A percentile compares a stretch with the other conserved stretches of the same genome.
Evolutionary conservation across 345 rosid genomes (phyloP).

Genomic region (Clausena lansium): DNA sequence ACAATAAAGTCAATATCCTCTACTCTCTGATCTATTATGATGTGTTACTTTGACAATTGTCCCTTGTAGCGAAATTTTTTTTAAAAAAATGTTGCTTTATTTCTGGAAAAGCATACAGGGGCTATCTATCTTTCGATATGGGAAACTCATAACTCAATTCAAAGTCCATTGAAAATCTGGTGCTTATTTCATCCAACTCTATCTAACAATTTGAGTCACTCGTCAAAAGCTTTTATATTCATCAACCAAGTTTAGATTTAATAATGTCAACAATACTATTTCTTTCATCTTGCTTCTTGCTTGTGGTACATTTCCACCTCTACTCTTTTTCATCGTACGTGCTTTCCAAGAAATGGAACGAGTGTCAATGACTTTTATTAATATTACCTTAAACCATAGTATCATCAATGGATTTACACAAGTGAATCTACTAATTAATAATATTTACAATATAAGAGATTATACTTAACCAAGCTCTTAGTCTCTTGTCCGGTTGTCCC

Average conservation of each 20-base stretch:
- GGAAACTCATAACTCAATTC: conserved; percentile 31
- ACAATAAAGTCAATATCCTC: conserved; percentile 30
- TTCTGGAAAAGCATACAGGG: neutral
- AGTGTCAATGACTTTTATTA: neutral
- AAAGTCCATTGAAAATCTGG: conserved; percentile 41
- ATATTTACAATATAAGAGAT: neutral
- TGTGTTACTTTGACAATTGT: conserved; percentile 23
- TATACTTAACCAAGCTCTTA: neutral
- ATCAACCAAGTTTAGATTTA: neutral
- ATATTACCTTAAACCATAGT: neutral
- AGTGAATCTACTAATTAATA: neutral
- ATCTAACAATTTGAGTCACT: conserved; percentile 31
- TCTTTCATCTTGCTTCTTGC: neutral
- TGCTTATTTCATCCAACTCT: conserved; percentile 38
- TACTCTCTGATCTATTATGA: neutral
- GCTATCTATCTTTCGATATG: neutral
- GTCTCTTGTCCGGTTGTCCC: conserved; percentile 27
- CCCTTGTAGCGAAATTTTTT: too few relatives aligned
- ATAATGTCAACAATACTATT: conserved; percentile 4
- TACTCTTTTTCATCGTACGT: neutral
- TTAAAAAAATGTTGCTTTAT: too few relatives aligned
- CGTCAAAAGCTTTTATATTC: conserved; percentile 37
- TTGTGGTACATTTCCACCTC: conserved; percentile 11
- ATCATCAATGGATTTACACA: neutral
- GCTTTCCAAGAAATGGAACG: neutral